Conservation (phyloP, 495 filamentous ascomycete genomes). For the Podospora appendiculata region DNA sequence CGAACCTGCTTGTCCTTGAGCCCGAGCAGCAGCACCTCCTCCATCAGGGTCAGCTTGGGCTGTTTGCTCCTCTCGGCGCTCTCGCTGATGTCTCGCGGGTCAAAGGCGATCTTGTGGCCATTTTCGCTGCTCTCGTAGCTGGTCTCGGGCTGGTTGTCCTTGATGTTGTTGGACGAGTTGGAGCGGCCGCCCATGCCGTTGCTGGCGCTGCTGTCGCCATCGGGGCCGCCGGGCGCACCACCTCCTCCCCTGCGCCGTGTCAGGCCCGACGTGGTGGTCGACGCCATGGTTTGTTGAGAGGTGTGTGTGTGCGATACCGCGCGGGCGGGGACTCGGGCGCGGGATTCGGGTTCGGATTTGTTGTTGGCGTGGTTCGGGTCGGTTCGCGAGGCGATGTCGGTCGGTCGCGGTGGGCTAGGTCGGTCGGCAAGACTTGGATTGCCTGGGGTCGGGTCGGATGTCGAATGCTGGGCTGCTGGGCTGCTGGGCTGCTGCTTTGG, state of each 20-base stretch:
- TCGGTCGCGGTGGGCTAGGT: neutral
- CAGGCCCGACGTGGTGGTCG: slow-evolving; percentile 26
- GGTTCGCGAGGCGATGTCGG: neutral
- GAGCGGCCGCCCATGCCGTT: slow-evolving; percentile 26
- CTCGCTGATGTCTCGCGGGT: slow-evolving; percentile 95
- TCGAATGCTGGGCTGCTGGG: too few relatives aligned
- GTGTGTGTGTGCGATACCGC: neutral
- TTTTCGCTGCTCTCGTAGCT: slow-evolving; percentile 90
- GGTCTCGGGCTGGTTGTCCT: slow-evolving; percentile 72
- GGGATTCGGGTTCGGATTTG: neutral
- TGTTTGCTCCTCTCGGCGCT: slow-evolving; percentile 94
- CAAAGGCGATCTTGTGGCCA: slow-evolving; percentile 97
- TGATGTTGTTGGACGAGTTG: slow-evolving; percentile 31
- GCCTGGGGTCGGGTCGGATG: too few relatives aligned
- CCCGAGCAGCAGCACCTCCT: slow-evolving; percentile 89
- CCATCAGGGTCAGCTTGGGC: slow-evolving; percentile 96
- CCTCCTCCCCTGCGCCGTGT: slow-evolving; percentile 28
- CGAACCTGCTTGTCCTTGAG: slow-evolving; percentile 91
- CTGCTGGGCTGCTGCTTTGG: neutral
- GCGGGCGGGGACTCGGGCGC: neutral
- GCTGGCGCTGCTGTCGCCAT: slow-evolving; percentile 6
- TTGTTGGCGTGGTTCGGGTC: neutral
- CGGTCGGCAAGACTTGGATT: too few relatives aligned
- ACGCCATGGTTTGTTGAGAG: slow-evolving; percentile 8
- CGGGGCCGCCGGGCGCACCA: slow-evolving; percentile 15